Evolutionary conservation across 352 stramenopile genomes (phyloP), one percentile per base, ranked within the genome.

Genomic region (Pythium chondricola): DNA sequence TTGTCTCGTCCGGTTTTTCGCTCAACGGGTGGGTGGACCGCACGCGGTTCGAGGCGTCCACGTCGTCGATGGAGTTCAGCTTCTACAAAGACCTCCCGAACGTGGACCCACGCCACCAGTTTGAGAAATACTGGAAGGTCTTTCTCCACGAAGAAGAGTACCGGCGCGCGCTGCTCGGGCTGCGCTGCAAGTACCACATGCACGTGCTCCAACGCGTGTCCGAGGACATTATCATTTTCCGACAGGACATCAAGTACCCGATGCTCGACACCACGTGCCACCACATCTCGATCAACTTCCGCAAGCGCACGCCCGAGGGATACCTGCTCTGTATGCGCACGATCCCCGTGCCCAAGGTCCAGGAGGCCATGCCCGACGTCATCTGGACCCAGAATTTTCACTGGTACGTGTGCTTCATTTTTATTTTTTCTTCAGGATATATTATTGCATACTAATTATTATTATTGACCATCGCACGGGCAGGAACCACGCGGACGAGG

Each of bases 161-260:
- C 39, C 44, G 45, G 13, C 52, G 45, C 25, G 51, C 52, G 43
- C 39, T 60, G 38, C 38, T 60, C 2, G 52, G 52, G 10, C 32
- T 53, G 2, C 27, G 40, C 18, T 32, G 37, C 24, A 60, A 60
- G 38, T 54, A 54, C 44, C 52, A 60, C 44, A 54, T 60, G 44
- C 52, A 60, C 20, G 37, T 60, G 17, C 25, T 60, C 8, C 52
- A 60, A 27, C 37, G 40, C n/a, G n/a, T 60, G 30, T 60, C 52
- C 44, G 52, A 60, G 14, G 52, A 60, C 31, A 53, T 60, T 43
- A 43, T 54, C 36, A 54, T 60, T 20, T 24, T 60, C 37, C 52
- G 52, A 16, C 44, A 60, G 25, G 52, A 60, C 32, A 60, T 54
- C 52, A 60, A 60, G 52, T 60, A 60, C 44, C 52, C 52, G 16